Base-by-base conservation (phyloP, 306 rosid species). In the Abrus pulchellus region DNA sequence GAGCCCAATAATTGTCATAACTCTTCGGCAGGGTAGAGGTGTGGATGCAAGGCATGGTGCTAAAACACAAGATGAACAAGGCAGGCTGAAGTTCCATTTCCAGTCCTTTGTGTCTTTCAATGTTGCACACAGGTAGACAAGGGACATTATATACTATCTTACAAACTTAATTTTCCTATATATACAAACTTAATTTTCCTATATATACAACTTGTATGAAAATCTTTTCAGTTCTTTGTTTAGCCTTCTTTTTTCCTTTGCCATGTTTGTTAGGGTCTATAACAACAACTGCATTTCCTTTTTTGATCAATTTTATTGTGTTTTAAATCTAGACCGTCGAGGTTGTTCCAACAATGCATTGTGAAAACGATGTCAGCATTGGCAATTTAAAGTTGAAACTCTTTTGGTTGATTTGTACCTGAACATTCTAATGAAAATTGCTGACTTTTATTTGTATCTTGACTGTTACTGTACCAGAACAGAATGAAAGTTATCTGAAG, bases 31-130 rank as follows among this genome's bases (percentile, higher is more conserved):
- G 14, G 97, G 99, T 83, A 89, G 93, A 85, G 99, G 99, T 55
- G 72, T 83, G 86, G 98, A 93, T 85, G 99, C 98, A 83, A 90
- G 85, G 87, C 97, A 90, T 72, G 97, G 98, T 65, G 99, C 99
- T 48, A 96, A 89, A 88, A 86, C 92, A 65, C 91, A 84, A 80
- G 99, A 93, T 88, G 92, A 80, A 73, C 91, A 88, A 82, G 99
- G 98, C 89, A 90, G 99, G 86, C 97, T 96, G 77, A 92, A 89
- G 89, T 96, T 90, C 84, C 92, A 93, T 88, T 93, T 92, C 84
- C 99, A 96, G 88, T 93, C 99, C 77, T 96, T 96, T 81, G 99
- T 93, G 64, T 96, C 98, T 43, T 93, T 90, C 85, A 81, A 78
- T 80, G 90, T 89, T 61, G 99, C 98, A 11, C 83, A 93, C 67